Percentiles rank a stretch among this genome's conserved stretches.
Evolutionary conservation across 2,329 filamentous ascomycete genomes (phyloP).

Genomic region (Chrysoporthe deuterocubensis): DNA sequence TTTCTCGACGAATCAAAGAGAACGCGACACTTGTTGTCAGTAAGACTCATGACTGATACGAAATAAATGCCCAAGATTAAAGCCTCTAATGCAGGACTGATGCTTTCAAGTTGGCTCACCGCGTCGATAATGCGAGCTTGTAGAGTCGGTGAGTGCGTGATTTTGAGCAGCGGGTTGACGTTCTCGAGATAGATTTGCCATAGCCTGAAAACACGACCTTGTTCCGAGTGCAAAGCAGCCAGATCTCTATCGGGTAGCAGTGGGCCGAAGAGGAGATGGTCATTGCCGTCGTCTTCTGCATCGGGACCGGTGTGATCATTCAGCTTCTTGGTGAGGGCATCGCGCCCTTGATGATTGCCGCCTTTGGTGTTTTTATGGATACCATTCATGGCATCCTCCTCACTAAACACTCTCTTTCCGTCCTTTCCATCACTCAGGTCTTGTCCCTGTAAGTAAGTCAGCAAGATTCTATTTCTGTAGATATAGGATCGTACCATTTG

Average conservation of each 20-base stretch:
- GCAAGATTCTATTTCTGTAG: background rate
- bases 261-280: conserved; percentile 58
- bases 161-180: conserved; percentile 62
- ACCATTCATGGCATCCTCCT: background rate
- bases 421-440: background rate
- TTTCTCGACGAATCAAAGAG: conserved; percentile 47
- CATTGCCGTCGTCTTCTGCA: conserved; percentile 35
- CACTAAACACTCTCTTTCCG: background rate
- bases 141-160: conserved; percentile 59
- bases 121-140: conserved; percentile 58
- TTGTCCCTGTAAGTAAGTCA: background rate
- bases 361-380: background rate
- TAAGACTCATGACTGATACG: conserved; percentile 47
- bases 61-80: conserved; percentile 61
- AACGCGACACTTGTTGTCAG: conserved; percentile 45
- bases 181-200: conserved; percentile 65
- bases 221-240: conserved; percentile 53
- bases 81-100: conserved; percentile 51
- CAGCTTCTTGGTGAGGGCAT: background rate
- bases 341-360: background rate
- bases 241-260: conserved; percentile 47
- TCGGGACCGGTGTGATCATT: background rate
- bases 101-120: conserved; percentile 43
- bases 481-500: background rate
- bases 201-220: conserved; percentile 49